These are phyloP conservation scores for Russula vinacea DNA, from an alignment of 768 basidiomycete species.

Conservation along the genomic window DNA sequence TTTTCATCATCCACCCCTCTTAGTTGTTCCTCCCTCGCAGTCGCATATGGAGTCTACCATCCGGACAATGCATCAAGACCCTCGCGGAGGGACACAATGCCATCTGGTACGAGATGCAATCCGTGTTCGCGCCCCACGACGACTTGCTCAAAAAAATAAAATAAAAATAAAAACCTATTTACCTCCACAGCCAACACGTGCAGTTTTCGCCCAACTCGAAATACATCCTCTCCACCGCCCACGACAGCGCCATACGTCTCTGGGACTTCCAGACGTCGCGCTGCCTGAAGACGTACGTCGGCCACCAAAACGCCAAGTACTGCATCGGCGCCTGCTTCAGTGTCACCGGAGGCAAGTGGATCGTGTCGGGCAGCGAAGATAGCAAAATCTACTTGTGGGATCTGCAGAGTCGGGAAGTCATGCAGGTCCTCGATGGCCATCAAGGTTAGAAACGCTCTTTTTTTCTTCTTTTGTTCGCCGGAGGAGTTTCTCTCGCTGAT, in stretches of 20 bases:
- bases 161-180: neutral
- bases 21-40: constrained; percentile 41
- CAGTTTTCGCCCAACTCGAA: constrained; percentile 95
- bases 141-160: neutral
- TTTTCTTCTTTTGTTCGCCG: neutral
- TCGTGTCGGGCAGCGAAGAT: constrained; percentile 90
- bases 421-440: constrained; percentile 77
- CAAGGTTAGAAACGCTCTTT: constrained; percentile 44
- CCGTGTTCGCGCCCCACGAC: neutral
- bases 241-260: constrained; percentile 88
- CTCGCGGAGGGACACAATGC: constrained; percentile 87
- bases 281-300: constrained; percentile 85
- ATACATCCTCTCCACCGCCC: constrained; percentile 89
- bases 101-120: constrained; percentile 52
- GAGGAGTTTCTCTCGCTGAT: neutral
- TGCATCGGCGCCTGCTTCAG: constrained; percentile 83
- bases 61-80: constrained; percentile 95
- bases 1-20: constrained; percentile 10
- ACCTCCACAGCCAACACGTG: constrained; percentile 67
- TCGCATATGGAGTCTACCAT: constrained; percentile 91
- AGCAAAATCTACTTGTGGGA: constrained; percentile 90
- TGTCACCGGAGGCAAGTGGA: constrained; percentile 84
- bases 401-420: constrained; percentile 78
- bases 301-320: constrained; percentile 79
- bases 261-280: constrained; percentile 94